Percentiles rank a stretch among this genome's conserved stretches.
Evolutionary conservation across 2,329 filamentous ascomycete genomes (phyloP).

Genomic region (Stemphylium lycopersici): DNA sequence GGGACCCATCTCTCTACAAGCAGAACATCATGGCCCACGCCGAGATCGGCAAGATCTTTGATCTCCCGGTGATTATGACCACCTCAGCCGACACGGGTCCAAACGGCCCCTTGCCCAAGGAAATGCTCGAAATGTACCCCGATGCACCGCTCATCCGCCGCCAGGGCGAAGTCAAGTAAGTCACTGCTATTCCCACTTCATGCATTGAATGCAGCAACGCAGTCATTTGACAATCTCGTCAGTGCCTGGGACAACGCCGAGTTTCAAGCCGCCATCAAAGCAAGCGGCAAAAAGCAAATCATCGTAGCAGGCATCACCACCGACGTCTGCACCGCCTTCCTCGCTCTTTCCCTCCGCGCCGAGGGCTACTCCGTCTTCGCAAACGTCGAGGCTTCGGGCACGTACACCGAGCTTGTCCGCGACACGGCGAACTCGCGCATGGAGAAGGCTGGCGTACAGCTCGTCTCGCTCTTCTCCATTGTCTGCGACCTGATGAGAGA

Average conservation of each 20-base stretch:
- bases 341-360: slow-evolving; percentile 72
- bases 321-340: slow-evolving; percentile 77
- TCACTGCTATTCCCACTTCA: background rate
- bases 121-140: slow-evolving; percentile 72
- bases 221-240: slow-evolving; percentile 11
- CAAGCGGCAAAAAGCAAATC: slow-evolving; percentile 70
- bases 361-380: slow-evolving; percentile 77
- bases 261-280: slow-evolving; percentile 69
- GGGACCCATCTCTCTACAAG: slow-evolving; percentile 67
- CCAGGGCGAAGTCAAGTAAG: slow-evolving; percentile 70
- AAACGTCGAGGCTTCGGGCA: slow-evolving; percentile 74
- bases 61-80: slow-evolving; percentile 72
- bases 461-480: slow-evolving; percentile 67
- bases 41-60: slow-evolving; percentile 68
- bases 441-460: slow-evolving; percentile 69
- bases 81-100: slow-evolving; percentile 72
- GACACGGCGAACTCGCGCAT: slow-evolving; percentile 71
- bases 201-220: background rate
- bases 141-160: slow-evolving; percentile 69
- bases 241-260: slow-evolving; percentile 74
- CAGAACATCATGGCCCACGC: slow-evolving; percentile 73
- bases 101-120: slow-evolving; percentile 73
- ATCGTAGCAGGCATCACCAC: slow-evolving; percentile 76
- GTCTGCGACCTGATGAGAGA: slow-evolving; percentile 73
- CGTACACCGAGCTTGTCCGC: slow-evolving; percentile 65